Evolutionary conservation across 2,329 filamentous ascomycete species (phyloP).

Genomic region (Mycosphaerelloides madeirae): DNA sequence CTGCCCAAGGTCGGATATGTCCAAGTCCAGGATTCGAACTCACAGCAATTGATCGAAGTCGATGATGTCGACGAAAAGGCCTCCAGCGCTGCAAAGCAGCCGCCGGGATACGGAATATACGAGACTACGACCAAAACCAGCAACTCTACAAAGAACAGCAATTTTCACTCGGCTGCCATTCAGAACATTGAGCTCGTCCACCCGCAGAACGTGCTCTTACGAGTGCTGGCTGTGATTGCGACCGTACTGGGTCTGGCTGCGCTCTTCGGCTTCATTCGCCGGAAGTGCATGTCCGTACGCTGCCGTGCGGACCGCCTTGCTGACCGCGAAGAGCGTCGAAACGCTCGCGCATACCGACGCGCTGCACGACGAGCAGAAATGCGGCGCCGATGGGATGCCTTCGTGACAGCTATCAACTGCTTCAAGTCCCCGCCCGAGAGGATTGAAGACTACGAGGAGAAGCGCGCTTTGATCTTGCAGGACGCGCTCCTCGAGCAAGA

Average conservation of each 20-base stretch:
- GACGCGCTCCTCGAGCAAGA: constrained; percentile 38
- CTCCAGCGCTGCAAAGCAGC: constrained; percentile 5
- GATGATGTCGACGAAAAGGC: constrained; percentile 10
- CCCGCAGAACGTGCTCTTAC: constrained; percentile 30
- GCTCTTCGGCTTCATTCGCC: constrained; percentile 41
- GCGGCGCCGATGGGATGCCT: constrained; percentile 46
- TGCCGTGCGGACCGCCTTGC: constrained; percentile 51
- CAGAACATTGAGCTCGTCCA: constrained; percentile 16
- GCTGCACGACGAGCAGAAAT: constrained; percentile 50
- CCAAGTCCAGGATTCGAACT: constrained; percentile 13
- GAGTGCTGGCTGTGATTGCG: constrained; percentile 42
- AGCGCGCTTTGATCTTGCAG: constrained; percentile 44
- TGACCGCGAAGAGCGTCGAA: constrained; percentile 51
- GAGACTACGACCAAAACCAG: constrained; percentile 7
- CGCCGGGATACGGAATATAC: background rate
- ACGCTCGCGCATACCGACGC: constrained; percentile 48
- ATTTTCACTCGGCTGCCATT: constrained; percentile 12
- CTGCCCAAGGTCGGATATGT: constrained; percentile 20
- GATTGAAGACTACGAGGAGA: constrained; percentile 48
- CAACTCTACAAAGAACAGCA: constrained; percentile 12
- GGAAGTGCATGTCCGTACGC: constrained; percentile 47
- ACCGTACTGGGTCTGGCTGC: constrained; percentile 42
- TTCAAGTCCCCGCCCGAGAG: constrained; percentile 29
- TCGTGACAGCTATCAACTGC: constrained; percentile 28
- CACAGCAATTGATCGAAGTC: constrained; percentile 20